Conservation (phyloP, 129 eudicot genomes). For the Helianthus tuberosus region DNA sequence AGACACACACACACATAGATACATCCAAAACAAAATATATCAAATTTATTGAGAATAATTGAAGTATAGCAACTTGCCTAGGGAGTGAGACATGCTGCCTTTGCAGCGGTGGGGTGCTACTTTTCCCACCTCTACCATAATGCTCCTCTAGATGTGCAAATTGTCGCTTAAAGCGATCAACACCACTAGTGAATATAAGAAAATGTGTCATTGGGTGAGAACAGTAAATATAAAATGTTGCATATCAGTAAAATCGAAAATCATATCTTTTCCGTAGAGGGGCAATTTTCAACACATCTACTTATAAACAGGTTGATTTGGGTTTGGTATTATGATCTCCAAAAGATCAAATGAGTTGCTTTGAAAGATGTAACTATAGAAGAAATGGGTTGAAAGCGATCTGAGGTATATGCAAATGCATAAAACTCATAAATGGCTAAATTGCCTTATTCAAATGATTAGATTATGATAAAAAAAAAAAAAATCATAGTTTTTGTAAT, state of each 20-base stretch:
- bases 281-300: not conserved
- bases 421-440: no score
- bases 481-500: no score
- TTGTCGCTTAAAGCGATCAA: constrained; percentile 94
- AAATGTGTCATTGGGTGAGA: not conserved
- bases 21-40: not conserved
- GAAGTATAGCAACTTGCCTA: constrained; percentile 51
- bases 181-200: constrained; percentile 55
- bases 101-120: constrained; percentile 60
- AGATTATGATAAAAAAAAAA: no score
- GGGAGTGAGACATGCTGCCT: constrained; percentile 97
- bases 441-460: no score
- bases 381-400: no score
- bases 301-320: no score
- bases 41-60: constrained; percentile 5
- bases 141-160: constrained; percentile 97
- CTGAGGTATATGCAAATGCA: no score
- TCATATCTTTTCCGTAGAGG: not conserved
- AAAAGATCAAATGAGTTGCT: no score
- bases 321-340: no score
- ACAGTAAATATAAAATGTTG: not conserved
- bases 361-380: no score
- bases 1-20: not conserved
- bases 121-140: constrained; percentile 75
- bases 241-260: constrained; percentile 1